Conservation (phyloP, 768 basidiomycete genomes). For the Leccinum obscurum region DNA sequence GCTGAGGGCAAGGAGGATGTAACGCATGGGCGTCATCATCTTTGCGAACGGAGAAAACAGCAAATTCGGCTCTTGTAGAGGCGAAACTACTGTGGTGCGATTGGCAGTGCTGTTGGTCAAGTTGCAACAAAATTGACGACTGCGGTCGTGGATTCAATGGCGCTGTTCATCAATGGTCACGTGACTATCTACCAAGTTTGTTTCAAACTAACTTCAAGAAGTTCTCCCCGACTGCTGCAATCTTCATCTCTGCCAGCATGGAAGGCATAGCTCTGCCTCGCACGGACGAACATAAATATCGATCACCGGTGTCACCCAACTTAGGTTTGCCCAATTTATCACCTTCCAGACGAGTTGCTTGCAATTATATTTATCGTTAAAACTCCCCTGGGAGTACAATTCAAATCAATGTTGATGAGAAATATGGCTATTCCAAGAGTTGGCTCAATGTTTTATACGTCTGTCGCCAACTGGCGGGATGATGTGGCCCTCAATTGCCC, state of each 20-base stretch:
- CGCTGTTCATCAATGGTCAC: too few species aligned
- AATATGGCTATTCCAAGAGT: background rate
- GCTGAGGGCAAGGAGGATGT: conserved; percentile 48
- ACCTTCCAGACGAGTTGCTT: background rate
- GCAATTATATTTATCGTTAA: background rate
- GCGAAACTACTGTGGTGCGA: background rate
- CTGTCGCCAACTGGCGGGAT: background rate
- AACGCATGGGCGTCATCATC: conserved; percentile 65
- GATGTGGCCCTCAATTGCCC: background rate
- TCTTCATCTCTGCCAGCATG: too few species aligned
- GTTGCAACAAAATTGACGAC: background rate
- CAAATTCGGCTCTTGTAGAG: too few species aligned
- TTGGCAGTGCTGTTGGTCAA: background rate
- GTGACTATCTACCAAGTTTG: too few species aligned
- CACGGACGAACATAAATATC: too few species aligned
- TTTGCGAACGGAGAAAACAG: conserved; percentile 16
- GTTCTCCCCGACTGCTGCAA: too few species aligned
- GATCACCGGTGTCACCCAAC: too few species aligned
- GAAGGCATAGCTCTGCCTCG: too few species aligned
- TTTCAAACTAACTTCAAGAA: too few species aligned
- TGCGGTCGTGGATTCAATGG: background rate
- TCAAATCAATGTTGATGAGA: background rate
- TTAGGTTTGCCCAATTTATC: background rate
- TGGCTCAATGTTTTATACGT: background rate
- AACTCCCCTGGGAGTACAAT: background rate